A percentile compares a stretch with the other conserved stretches of the same genome.
phyloP scores from a whole-genome alignment of 1,139 yeast species.

The Zhuliangozyma parablackwelliae region DNA sequence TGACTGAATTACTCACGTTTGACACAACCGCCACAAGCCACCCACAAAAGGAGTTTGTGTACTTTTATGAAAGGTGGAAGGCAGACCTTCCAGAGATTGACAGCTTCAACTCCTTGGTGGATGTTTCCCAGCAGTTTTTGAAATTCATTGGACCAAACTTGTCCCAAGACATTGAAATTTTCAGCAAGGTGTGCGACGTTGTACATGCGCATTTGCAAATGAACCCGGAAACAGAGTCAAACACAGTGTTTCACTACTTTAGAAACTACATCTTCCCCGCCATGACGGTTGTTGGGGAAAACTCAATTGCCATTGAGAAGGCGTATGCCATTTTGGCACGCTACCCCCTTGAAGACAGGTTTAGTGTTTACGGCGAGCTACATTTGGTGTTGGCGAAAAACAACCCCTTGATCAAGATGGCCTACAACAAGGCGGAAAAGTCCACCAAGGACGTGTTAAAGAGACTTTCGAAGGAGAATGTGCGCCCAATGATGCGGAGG shows the following conservation, averaged over 20 bases:
- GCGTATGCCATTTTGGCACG: constrained; percentile 51
- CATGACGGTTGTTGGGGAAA: constrained; percentile 54
- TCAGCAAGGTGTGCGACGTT: constrained; percentile 61
- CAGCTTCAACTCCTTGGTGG: constrained; percentile 42
- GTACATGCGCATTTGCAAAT: constrained; percentile 35
- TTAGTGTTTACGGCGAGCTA: constrained; percentile 80
- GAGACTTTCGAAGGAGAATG: constrained; percentile 82
- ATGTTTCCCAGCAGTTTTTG: constrained; percentile 45
- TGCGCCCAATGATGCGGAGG: constrained; percentile 69
- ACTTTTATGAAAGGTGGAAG: constrained; percentile 54
- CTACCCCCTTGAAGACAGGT: constrained; percentile 64
- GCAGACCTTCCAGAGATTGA: constrained; percentile 32
- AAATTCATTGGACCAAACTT: constrained; percentile 55
- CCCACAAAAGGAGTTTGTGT: constrained; percentile 32
- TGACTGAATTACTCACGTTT: constrained; percentile 21
- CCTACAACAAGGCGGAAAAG: constrained; percentile 70
- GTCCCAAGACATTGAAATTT: constrained; percentile 44
- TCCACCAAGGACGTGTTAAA: constrained; percentile 78
- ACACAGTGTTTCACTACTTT: constrained; percentile 45
- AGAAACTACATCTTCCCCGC: constrained; percentile 69
- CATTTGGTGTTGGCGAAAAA: constrained; percentile 53
- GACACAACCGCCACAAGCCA: constrained; percentile 26
- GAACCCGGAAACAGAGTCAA: constrained; percentile 15
- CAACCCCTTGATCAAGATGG: constrained; percentile 55
- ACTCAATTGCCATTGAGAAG: constrained; percentile 60